A percentile compares a stretch with the other conserved stretches of the same genome.
Conservation (phyloP, 345 rosid genomes). For the Camelina neglecta region DNA sequence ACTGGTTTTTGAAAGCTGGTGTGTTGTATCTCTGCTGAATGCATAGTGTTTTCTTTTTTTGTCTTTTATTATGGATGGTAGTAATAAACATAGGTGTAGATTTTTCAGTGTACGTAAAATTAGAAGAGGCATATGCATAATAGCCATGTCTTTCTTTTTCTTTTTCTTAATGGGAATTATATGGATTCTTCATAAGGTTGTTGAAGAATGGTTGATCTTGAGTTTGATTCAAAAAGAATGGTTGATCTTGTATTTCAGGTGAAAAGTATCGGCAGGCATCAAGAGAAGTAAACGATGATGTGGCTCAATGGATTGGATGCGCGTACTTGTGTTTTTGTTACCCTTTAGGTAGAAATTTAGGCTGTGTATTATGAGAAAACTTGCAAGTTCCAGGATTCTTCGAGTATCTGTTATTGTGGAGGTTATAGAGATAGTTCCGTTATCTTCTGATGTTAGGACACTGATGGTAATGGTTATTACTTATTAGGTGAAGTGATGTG, state of each 20-base stretch:
- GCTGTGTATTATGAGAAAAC: slow-evolving; percentile 33
- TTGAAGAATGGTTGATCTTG: neutral
- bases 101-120: neutral
- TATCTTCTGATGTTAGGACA: neutral
- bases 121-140: slow-evolving; percentile 10
- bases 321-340: slow-evolving; percentile 18
- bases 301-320: slow-evolving; percentile 13
- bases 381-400: slow-evolving; percentile 23
- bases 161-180: neutral
- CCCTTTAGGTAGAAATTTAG: slow-evolving; percentile 31
- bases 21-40: neutral
- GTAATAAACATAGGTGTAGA: slow-evolving; percentile 13
- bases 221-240: neutral
- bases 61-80: neutral
- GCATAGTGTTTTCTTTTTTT: neutral
- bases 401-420: slow-evolving; percentile 16
- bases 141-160: neutral
- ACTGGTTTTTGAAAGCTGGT: slow-evolving; percentile 3
- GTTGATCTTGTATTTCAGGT: slow-evolving; percentile 33
- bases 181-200: neutral
- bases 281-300: slow-evolving; percentile 26
- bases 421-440: slow-evolving; percentile 17
- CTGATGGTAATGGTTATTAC: neutral
- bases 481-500: neutral
- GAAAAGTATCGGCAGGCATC: slow-evolving; percentile 24